These are phyloP conservation scores for Danielozyma ontarioensis DNA, from an alignment of 805 yeast genomes.

Conservation along the genomic window DNA sequence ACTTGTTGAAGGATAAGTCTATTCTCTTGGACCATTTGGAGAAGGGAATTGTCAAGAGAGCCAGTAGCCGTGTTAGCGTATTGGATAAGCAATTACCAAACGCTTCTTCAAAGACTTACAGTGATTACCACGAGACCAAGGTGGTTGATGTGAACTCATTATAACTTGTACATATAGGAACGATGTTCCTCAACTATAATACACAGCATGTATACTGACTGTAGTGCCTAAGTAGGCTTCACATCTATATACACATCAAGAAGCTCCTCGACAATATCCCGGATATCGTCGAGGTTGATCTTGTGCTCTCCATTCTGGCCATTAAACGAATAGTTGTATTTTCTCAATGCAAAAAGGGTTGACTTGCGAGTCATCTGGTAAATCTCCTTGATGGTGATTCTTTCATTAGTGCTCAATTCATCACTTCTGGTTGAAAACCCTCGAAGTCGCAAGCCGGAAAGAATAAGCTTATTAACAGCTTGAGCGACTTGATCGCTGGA, in stretches of 20 bases:
- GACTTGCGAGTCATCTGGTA: slow-evolving; percentile 38
- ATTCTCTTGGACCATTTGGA: slow-evolving; percentile 34
- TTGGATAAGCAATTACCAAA: slow-evolving; percentile 31
- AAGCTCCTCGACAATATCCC: slow-evolving; percentile 35
- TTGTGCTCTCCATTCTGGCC: slow-evolving; percentile 6
- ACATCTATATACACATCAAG: slow-evolving; percentile 33
- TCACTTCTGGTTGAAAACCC: slow-evolving; percentile 24
- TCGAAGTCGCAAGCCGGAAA: slow-evolving; percentile 39
- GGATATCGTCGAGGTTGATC: slow-evolving; percentile 25
- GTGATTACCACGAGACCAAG: slow-evolving; percentile 6
- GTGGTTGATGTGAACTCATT: slow-evolving; percentile 7
- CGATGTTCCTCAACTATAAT: neutral
- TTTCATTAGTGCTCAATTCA: slow-evolving; percentile 22
- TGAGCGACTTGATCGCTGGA: slow-evolving; percentile 27
- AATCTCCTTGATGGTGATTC: slow-evolving; percentile 32
- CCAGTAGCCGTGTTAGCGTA: slow-evolving; percentile 25
- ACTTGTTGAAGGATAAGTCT: slow-evolving; percentile 43
- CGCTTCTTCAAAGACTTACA: slow-evolving; percentile 17
- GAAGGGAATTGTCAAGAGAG: slow-evolving; percentile 13
- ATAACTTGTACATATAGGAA: neutral
- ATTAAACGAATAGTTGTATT: slow-evolving; percentile 26
- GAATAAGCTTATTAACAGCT: slow-evolving; percentile 28
- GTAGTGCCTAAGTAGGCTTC: slow-evolving; percentile 5
- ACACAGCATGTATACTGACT: neutral
- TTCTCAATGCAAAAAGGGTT: slow-evolving; percentile 34